These are phyloP conservation scores for Samsoniella hepiali DNA, from an alignment of 2,329 filamentous ascomycete species.

Conservation along the genomic window DNA sequence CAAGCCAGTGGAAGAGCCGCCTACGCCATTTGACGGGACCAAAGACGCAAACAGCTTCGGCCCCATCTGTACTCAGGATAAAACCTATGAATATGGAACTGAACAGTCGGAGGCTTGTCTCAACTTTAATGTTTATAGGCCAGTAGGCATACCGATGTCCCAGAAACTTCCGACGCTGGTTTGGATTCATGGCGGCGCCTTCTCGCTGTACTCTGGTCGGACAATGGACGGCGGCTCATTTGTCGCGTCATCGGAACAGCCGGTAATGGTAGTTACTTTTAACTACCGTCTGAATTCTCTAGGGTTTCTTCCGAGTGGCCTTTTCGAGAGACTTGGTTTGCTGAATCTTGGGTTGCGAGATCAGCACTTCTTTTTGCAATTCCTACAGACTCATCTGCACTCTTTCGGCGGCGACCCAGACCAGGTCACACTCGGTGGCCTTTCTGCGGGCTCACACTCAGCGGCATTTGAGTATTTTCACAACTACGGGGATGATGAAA, in stretches of 20 bases:
- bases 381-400: conserved; percentile 50
- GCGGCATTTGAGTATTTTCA: conserved; percentile 39
- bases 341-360: conserved; percentile 54
- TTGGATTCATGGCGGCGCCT: conserved; percentile 41
- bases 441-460: conserved; percentile 48
- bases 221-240: conserved; percentile 26
- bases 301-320: conserved; percentile 43
- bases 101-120: conserved; percentile 36
- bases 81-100: conserved; percentile 20
- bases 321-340: conserved; percentile 34
- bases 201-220: conserved; percentile 22
- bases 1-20: conserved; percentile 35
- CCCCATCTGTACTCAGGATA: conserved; percentile 41
- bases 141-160: conserved; percentile 29
- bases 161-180: conserved; percentile 38
- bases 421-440: conserved; percentile 53
- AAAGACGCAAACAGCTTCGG: conserved; percentile 39
- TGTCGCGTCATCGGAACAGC: conserved; percentile 32
- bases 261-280: conserved; percentile 42
- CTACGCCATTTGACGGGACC: conserved; percentile 38
- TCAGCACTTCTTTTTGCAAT: conserved; percentile 49
- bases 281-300: conserved; percentile 41
- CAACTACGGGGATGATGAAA: conserved; percentile 33
- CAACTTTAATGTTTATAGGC: conserved; percentile 40
- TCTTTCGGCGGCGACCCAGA: conserved; percentile 51